Conservation (phyloP, 345 rosid species). For the Ceriops decandra region DNA sequence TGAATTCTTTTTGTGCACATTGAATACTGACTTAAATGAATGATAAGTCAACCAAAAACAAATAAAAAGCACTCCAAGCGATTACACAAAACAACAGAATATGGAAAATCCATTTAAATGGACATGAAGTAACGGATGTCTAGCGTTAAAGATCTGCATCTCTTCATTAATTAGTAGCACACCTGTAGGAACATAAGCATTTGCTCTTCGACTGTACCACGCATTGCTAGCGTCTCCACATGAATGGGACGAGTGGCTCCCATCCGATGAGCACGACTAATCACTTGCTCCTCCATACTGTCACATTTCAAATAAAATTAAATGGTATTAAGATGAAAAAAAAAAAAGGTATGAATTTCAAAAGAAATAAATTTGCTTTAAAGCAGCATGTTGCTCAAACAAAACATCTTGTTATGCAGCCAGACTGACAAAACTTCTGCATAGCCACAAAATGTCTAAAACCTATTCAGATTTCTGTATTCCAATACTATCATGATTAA, state of each 20-base stretch:
- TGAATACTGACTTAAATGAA: neutral
- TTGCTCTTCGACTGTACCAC: conserved; percentile 85
- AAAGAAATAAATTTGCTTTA: neutral
- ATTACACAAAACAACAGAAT: neutral
- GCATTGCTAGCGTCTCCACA: conserved; percentile 90
- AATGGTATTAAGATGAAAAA: neutral
- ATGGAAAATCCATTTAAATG: neutral
- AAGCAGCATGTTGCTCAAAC: no score
- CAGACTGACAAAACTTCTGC: no score
- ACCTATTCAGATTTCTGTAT: neutral
- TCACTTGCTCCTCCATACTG: conserved; percentile 97
- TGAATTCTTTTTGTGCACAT: neutral
- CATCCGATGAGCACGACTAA: conserved; percentile 92
- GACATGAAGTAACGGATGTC: neutral
- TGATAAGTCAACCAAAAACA: neutral
- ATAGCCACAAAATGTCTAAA: no score
- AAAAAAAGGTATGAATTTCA: neutral
- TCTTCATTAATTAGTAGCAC: neutral
- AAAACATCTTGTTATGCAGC: no score
- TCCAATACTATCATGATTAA: neutral
- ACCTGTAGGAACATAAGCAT: conserved; percentile 87
- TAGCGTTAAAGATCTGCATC: neutral
- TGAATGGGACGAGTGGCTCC: conserved; percentile 83
- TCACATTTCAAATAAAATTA: neutral
- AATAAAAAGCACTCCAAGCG: neutral